phyloP scores from a whole-genome alignment of 73 alveolate genomes.

The Symbiodinium natans region DNA sequence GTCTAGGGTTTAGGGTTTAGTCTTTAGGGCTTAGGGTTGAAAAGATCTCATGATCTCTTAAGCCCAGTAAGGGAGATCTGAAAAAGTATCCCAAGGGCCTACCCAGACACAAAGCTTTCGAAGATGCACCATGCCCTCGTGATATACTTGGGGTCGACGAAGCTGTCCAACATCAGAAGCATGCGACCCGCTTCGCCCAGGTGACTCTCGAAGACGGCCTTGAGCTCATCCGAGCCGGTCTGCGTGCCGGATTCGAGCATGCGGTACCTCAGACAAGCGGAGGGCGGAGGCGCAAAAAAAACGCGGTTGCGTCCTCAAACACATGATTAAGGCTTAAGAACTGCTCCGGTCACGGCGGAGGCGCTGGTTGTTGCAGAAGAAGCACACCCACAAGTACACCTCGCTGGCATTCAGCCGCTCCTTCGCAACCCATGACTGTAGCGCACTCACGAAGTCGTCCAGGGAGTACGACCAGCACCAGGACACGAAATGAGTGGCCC shows the following conservation, averaged over 20 bases:
- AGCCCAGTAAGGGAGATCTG: no score
- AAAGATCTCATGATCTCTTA: no score
- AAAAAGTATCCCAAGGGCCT: no score
- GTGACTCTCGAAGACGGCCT: neutral
- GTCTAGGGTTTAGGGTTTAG: no score
- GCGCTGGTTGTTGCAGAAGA: constrained; percentile 65
- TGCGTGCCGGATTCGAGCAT: neutral
- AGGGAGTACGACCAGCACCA: constrained; percentile 58
- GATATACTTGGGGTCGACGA: neutral
- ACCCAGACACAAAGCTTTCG: constrained; percentile 4
- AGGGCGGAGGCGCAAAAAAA: neutral
- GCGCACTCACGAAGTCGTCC: constrained; percentile 23
- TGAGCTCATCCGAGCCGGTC: neutral
- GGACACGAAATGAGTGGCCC: constrained; percentile 45
- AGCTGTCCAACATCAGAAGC: neutral
- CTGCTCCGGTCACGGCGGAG: neutral
- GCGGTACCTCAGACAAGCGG: neutral
- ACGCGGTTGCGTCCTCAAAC: neutral
- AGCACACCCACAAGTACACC: constrained; percentile 41
- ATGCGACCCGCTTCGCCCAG: neutral
- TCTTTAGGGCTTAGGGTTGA: no score
- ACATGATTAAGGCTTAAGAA: neutral
- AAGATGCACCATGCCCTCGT: constrained; percentile 41
- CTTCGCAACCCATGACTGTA: neutral
- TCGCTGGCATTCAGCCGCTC: neutral